Evolutionary conservation across 768 basidiomycete genomes (phyloP).

Genomic region (Boletus pseudo-olivaceus): DNA sequence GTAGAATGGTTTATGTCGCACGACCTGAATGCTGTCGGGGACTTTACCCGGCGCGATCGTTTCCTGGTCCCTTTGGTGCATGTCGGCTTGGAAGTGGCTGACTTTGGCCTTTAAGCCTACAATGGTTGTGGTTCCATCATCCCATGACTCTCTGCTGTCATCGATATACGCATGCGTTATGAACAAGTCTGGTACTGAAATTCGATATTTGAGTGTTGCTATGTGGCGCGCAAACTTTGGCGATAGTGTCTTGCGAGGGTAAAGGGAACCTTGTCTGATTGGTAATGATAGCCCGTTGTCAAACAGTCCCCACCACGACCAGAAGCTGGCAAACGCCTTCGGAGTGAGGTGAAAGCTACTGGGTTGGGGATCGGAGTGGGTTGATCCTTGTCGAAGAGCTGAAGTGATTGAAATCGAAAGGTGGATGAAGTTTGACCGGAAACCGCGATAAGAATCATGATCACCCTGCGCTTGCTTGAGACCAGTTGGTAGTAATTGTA

Average conservation of each 20-base stretch:
- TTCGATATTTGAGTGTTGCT: slow-evolving; percentile 88
- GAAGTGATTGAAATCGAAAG: slow-evolving; percentile 82
- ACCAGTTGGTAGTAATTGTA: neutral
- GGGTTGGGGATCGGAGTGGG: slow-evolving; percentile 27
- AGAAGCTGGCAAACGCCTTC: slow-evolving; percentile 83
- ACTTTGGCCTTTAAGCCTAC: slow-evolving; percentile 85
- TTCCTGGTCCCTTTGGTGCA: slow-evolving; percentile 92
- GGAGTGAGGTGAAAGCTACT: slow-evolving; percentile 87
- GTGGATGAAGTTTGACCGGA: slow-evolving; percentile 93
- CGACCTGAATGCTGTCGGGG: slow-evolving; percentile 53
- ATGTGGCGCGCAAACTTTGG: slow-evolving; percentile 87
- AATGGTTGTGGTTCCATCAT: slow-evolving; percentile 69
- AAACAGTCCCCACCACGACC: slow-evolving; percentile 88
- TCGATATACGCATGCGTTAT: slow-evolving; percentile 87
- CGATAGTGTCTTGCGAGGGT: slow-evolving; percentile 64
- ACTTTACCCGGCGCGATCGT: slow-evolving; percentile 53
- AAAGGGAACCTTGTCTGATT: slow-evolving; percentile 83
- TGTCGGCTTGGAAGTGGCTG: slow-evolving; percentile 78
- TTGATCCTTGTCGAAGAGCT: slow-evolving; percentile 39
- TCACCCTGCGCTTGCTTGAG: slow-evolving; percentile 32
- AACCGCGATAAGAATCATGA: slow-evolving; percentile 79
- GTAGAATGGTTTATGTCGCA: slow-evolving; percentile 81
- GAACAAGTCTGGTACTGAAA: slow-evolving; percentile 72
- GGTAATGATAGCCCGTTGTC: slow-evolving; percentile 75
- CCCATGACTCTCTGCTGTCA: slow-evolving; percentile 77